Evolutionary conservation across 257 asterid genomes (phyloP).

Genomic region (Ocimum tenuiflorum): DNA sequence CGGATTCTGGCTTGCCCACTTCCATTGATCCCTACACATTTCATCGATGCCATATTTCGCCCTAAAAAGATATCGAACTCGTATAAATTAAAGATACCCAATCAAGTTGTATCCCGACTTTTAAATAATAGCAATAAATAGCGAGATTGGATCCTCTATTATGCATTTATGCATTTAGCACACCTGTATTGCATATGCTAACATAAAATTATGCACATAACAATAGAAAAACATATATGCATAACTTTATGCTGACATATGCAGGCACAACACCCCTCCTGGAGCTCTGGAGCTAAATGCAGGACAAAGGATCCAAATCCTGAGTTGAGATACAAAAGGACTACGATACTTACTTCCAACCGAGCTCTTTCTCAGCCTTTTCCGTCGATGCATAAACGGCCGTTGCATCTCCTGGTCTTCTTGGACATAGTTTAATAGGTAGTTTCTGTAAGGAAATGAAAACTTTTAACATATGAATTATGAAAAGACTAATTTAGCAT

Average conservation of each 20-base stretch:
- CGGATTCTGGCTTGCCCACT: slow-evolving; percentile 68
- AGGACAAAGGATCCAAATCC: no score
- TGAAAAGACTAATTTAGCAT: neutral
- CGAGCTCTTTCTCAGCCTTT: slow-evolving; percentile 73
- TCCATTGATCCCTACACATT: slow-evolving; percentile 98
- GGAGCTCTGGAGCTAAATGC: no score
- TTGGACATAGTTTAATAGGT: slow-evolving; percentile 68
- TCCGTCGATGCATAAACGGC: slow-evolving; percentile 87
- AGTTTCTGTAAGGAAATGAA: slow-evolving; percentile 46
- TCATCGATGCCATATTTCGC: slow-evolving; percentile 81
- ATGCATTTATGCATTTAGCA: no score
- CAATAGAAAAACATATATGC: no score
- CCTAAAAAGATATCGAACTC: slow-evolving; percentile 34
- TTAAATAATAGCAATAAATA: neutral
- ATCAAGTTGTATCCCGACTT: neutral
- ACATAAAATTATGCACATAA: no score
- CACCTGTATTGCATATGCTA: no score
- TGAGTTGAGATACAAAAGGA: neutral
- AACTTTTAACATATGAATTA: neutral
- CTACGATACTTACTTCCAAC: slow-evolving; percentile 72
- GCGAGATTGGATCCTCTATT: no score
- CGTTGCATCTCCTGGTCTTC: slow-evolving; percentile 88
- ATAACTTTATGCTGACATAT: no score
- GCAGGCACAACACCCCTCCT: no score
- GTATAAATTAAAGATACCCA: neutral